A percentile compares a stretch with the other conserved stretches of the same genome.
Evolutionary conservation across 2,329 filamentous ascomycete genomes (phyloP).

Genomic region (Trichoderma guizhouense): DNA sequence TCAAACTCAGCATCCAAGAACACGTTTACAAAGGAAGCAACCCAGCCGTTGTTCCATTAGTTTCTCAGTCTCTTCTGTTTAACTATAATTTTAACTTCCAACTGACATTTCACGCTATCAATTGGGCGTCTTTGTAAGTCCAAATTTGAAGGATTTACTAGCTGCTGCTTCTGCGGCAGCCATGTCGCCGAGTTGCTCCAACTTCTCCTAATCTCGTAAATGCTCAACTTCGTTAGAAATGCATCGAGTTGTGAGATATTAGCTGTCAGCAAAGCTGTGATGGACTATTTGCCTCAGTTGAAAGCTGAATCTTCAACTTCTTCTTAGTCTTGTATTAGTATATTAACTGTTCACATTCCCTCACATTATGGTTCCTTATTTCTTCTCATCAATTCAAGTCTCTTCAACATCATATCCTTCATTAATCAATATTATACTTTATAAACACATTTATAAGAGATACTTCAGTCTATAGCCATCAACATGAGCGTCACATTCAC

Average conservation of each 20-base stretch:
- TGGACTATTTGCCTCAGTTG: not conserved
- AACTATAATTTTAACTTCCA: not conserved
- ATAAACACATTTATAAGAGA: too few relatives aligned
- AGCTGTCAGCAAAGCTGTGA: not conserved
- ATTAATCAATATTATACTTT: too few relatives aligned
- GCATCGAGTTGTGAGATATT: not conserved
- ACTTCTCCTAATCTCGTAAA: not conserved
- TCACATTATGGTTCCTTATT: not conserved
- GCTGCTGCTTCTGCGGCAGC: too few relatives aligned
- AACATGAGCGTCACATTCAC: constrained; percentile 3
- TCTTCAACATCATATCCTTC: too few relatives aligned
- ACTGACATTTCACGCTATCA: not conserved
- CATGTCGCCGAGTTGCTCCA: not conserved
- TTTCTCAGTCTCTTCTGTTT: not conserved
- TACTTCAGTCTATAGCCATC: too few relatives aligned
- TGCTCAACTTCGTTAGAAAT: not conserved
- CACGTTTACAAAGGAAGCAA: not conserved
- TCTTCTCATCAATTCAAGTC: not conserved
- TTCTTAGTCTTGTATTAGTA: not conserved
- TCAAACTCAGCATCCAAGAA: not conserved
- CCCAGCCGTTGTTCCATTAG: not conserved
- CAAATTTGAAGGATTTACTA: not conserved
- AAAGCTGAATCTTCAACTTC: not conserved
- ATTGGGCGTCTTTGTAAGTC: not conserved
- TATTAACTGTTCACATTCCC: not conserved